A percentile compares a stretch with the other conserved stretches of the same genome.
phyloP scores from a whole-genome alignment of 345 rosid species.

The Angophora floribunda region DNA sequence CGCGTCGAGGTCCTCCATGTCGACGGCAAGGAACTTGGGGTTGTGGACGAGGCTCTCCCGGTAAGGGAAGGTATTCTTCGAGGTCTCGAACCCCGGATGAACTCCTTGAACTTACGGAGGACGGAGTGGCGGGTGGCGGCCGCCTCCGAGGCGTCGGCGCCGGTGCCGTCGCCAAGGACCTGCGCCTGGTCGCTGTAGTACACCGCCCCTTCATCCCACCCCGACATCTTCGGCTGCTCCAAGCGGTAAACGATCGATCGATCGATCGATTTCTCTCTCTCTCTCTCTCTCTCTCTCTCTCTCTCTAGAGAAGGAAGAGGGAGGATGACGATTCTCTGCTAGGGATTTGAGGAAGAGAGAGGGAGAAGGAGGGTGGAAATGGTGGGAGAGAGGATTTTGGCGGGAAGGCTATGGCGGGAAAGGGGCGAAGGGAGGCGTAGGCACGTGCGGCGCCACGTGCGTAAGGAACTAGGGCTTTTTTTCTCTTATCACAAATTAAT shows the following conservation, averaged over 20 bases:
- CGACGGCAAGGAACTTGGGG: slow-evolving; percentile 56
- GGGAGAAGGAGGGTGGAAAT: background rate
- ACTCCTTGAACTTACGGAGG: slow-evolving; percentile 76
- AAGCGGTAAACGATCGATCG: background rate
- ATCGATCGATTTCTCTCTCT: background rate
- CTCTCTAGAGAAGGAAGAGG: background rate
- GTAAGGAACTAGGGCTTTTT: background rate
- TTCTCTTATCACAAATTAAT: background rate
- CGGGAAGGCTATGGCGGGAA: slow-evolving; percentile 23
- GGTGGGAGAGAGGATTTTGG: background rate
- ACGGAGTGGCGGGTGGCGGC: slow-evolving; percentile 58
- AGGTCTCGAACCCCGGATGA: slow-evolving; percentile 69
- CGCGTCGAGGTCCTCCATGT: slow-evolving; percentile 73
- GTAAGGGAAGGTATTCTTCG: slow-evolving; percentile 70
- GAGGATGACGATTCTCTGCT: background rate
- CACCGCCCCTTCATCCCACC: slow-evolving; percentile 89
- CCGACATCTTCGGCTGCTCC: slow-evolving; percentile 42
- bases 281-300: background rate
- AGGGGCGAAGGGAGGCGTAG: background rate
- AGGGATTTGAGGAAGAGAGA: background rate
- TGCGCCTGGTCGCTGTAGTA: slow-evolving; percentile 93
- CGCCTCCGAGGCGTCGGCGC: slow-evolving; percentile 8
- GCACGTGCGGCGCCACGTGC: background rate
- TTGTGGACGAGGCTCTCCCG: slow-evolving; percentile 78
- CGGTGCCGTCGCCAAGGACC: slow-evolving; percentile 49